Evolutionary conservation across 345 rosid species (phyloP), one percentile per base, ranked within the genome.

Genomic region (Rhodamnia argentea): DNA sequence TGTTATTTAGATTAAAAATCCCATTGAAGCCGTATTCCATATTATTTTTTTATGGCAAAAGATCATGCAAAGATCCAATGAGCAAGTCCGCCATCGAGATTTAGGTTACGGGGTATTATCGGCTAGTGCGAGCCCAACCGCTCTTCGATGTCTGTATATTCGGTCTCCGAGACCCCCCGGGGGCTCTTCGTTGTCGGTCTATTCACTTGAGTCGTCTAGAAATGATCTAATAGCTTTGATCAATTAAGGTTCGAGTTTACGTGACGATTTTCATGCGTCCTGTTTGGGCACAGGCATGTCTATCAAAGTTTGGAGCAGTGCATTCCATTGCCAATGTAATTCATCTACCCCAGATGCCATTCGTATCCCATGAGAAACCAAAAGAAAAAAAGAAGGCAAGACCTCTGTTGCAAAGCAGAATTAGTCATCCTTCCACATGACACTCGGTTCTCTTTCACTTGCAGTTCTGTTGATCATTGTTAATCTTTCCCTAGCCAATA

Each of bases 61-160:
- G 70, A 27, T 18, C 74, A 7, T 60, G 14, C 42, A 62, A 15
- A 29, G 40, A 62, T 62, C 75, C 1, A 0, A 15, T 29, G 44
- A 64, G 23, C 12, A 29, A 64, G 76, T 29, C 18, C 42, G 32
- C 74, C 1, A 8, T 64, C 6, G 20, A 64, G 29, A n/a, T n/a
- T 64, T 64, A 15, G 76, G 44, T 64, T 29, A 7, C 6, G 0
- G 0, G 0, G 5, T 64, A 29, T 10, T 64, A 22, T 64, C 23
- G 9, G 0, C 6, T 64, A 29, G 22, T 15, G 23, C 32, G 42
- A 40, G 44, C 8, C 23, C 4, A 5, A 29, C 3, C 0, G 3
- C 12, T 64, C 42, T 60, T 60, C 32, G 6, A 15, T 23, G 76
- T 64, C 23, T 1, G 3, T 32, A 12, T 62, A 29, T 29, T 64